A percentile compares a stretch with the other conserved stretches of the same genome.
phyloP scores from a whole-genome alignment of 257 asterid species.

The Plectranthus barbatus region DNA sequence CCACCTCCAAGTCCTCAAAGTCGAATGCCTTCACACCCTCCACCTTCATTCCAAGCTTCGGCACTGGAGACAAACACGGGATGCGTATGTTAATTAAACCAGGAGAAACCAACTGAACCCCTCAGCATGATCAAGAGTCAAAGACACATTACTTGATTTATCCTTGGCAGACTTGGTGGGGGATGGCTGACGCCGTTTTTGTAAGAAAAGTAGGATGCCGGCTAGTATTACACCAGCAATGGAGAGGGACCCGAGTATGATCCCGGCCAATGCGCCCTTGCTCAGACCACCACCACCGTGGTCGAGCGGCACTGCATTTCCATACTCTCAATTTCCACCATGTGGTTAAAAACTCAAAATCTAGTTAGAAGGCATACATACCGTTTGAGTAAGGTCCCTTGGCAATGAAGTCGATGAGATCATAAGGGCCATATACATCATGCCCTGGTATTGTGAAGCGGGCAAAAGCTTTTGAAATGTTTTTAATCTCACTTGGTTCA shows the following conservation, averaged over 20 bases:
- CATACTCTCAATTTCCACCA: background rate
- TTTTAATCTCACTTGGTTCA: constrained; percentile 19
- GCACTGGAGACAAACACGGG: constrained; percentile 17
- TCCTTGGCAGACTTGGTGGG: constrained; percentile 17
- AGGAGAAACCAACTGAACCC: no score
- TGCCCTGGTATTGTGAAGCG: constrained; percentile 23
- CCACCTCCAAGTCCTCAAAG: constrained; percentile 34
- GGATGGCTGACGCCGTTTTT: constrained; percentile 11
- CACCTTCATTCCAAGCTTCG: constrained; percentile 33
- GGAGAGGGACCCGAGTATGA: constrained; percentile 25
- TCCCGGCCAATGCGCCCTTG: constrained; percentile 41
- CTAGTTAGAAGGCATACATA: constrained; percentile 13
- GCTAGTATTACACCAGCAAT: constrained; percentile 20
- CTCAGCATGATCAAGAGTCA: background rate
- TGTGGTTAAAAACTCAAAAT: background rate
- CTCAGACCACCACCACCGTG: constrained; percentile 19
- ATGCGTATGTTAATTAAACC: background rate
- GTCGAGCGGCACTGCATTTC: constrained; percentile 18
- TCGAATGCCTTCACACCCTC: constrained; percentile 49
- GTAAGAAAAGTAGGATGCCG: constrained; percentile 14
- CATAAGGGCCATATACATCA: constrained; percentile 46
- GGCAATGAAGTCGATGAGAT: constrained; percentile 45
- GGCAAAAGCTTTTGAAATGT: constrained; percentile 34
- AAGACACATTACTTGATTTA: constrained; percentile 12
- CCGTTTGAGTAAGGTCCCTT: constrained; percentile 26